These are phyloP conservation scores for Bipolaris cookei DNA, from an alignment of 2,329 filamentous ascomycete genomes.

Conservation along the genomic window DNA sequence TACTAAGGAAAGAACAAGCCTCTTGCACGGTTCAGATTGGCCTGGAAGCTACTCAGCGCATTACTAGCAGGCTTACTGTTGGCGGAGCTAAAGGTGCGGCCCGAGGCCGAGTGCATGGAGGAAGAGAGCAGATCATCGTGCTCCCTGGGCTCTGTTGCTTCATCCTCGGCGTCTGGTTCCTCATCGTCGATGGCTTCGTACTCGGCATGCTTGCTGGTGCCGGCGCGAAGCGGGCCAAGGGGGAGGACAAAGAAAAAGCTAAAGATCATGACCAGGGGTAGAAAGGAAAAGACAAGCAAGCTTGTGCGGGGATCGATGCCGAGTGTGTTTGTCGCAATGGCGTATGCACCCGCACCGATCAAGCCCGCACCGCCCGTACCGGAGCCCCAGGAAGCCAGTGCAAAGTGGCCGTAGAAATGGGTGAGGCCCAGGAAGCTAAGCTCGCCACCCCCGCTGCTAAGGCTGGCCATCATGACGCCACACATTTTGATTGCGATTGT, in stretches of 20 bases:
- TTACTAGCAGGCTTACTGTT: slow-evolving; percentile 18
- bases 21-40: slow-evolving; percentile 68
- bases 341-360: slow-evolving; percentile 86
- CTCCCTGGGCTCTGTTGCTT: slow-evolving; percentile 39
- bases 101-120: slow-evolving; percentile 42
- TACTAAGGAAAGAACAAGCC: slow-evolving; percentile 75
- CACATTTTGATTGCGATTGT: slow-evolving; percentile 77
- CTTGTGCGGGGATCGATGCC: slow-evolving; percentile 76
- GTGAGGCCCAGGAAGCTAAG: slow-evolving; percentile 89
- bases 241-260: slow-evolving; percentile 88
- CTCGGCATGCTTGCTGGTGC: slow-evolving; percentile 50
- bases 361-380: slow-evolving; percentile 90
- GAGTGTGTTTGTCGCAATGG: slow-evolving; percentile 80
- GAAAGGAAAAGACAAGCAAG: slow-evolving; percentile 75
- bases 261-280: slow-evolving; percentile 81
- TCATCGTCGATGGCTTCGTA: slow-evolving; percentile 62
- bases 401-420: slow-evolving; percentile 88
- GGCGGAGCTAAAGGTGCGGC: slow-evolving; percentile 32
- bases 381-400: slow-evolving; percentile 88
- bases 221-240: slow-evolving; percentile 64
- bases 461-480: slow-evolving; percentile 82
- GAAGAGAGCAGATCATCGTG: slow-evolving; percentile 47
- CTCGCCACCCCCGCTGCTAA: slow-evolving; percentile 87
- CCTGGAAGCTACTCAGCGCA: slow-evolving; percentile 48
- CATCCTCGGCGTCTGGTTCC: slow-evolving; percentile 31